Evolutionary conservation across 225 moss, liverwort and hornwort species (phyloP), one percentile per base, ranked within the genome.

Genomic region (Polytrichum formosum): DNA sequence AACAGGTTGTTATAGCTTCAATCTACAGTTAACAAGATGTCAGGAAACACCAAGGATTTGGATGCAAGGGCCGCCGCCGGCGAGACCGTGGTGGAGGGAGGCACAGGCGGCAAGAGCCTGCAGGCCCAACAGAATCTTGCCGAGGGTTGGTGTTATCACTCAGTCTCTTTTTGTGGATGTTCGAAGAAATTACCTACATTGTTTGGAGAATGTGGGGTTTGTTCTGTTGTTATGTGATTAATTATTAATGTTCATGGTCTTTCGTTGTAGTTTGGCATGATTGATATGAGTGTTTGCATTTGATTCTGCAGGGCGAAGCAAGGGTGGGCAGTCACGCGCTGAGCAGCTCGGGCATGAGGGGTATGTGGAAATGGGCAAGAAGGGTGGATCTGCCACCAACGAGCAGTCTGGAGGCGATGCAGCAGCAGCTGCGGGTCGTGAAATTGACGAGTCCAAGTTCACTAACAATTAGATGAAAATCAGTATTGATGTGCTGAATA

Each of bases 31-130:
- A 28, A 28, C 5, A 28, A 28, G 28, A 56, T 56, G 56, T 18
- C 56, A 5, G 20, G 56, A 1, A 56, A 54, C 0, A 35, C 35
- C 2, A 5, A 71, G 26, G 73, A 73, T 1, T 64, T 83, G 26
- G 66, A 83, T 4, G 79, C 78, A 2, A 54, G 73, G 1, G 87
- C 87, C 27, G 81, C 75, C 0, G 74, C 78, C 0, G 87, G 87
- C 19, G 87, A 87, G 81, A 84, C 87, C 0, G 84, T 87, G 63
- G 81, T 84, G 20, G 55, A 76, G 0, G 81, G 87, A 53, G 87
- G 87, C 22, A 84, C 74, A 4, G 84, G 87, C 0, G 84, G 87
- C 53, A 75, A 72, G 81, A 87, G 81, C 28, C 7, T 84, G 5
- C 77, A 79, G 25, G 81, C 87, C 7, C 87, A 87, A 78, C 37